Evolutionary conservation across 768 basidiomycete genomes (phyloP), one percentile per base, ranked within the genome.

Genomic region (Collybia mongolica): DNA sequence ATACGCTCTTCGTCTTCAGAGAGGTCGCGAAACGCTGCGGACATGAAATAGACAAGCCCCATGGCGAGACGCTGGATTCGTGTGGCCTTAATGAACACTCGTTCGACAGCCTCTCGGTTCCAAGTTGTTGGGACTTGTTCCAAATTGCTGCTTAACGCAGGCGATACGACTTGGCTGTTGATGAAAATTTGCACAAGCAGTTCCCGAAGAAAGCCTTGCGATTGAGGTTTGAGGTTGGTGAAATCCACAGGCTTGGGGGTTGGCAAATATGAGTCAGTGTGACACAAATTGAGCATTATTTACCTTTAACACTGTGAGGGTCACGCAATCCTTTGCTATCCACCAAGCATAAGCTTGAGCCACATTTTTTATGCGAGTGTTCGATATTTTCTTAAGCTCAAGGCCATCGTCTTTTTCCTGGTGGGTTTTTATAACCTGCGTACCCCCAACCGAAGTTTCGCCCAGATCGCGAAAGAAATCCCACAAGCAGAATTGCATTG

Each of bases 401-500:
- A 76, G 75, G 39, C 72, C 71, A 29, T 71, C 68, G 15, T 75
- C 74, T 36, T 70, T 72, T 18, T 77, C 77, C 39, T 79, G 72
- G n/a, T 78, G 72, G 51, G 76, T 82, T 64, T 89, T 90, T 59
- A 90, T 75, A 35, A 92, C 71, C 61, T 87, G 89, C 0, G 79
- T 79, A 6, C 93, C 92, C 2, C 93, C 92, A 29, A 94, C 90
- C 24, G 70, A 79, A 8, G 74, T 79, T 67, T 97, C 93, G 11
- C 93, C 96, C 39, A 98, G 72, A 52, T 91, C 91, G 7, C 96
- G 87, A 23, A 98, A 70, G 64, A 98, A 95, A 64, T 99, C 97
- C 97, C 97, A 99, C 5, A 98, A 70, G 58, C 86, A 91, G 65
- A 91, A 98, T 61, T 98, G 97, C 18, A 98, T 73, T 1, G 97